A percentile compares a stretch with the other conserved stretches of the same genome.
Conservation (phyloP, 768 basidiomycete species). For the Lactarius akahatsu region DNA sequence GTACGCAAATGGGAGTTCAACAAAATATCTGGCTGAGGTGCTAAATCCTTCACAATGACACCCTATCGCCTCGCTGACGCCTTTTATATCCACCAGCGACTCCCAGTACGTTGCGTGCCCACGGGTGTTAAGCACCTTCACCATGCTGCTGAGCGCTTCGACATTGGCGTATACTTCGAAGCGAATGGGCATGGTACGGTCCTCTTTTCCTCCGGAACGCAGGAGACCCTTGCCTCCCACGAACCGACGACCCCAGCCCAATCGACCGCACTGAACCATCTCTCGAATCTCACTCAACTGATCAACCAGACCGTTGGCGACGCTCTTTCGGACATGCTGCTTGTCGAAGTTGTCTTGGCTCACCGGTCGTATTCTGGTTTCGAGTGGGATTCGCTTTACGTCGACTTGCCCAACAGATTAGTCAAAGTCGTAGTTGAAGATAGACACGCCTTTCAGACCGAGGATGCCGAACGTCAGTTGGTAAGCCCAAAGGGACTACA, state of each 20-base stretch:
- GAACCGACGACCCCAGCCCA: slow-evolving; percentile 82
- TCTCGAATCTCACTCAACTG: slow-evolving; percentile 73
- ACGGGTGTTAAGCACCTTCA: slow-evolving; percentile 99
- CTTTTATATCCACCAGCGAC: slow-evolving; percentile 50
- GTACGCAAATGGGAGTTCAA: slow-evolving; percentile 97
- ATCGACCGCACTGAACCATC: slow-evolving; percentile 71
- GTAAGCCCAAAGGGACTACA: slow-evolving; percentile 80
- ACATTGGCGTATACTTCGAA: slow-evolving; percentile 98
- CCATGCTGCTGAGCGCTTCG: slow-evolving; percentile 91
- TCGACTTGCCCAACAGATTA: slow-evolving; percentile 90
- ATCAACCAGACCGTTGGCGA: slow-evolving; percentile 99
- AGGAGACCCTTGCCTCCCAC: slow-evolving; percentile 56
- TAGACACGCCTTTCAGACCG: slow-evolving; percentile 80
- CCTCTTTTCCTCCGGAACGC: slow-evolving; percentile 79
- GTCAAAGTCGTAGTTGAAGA: slow-evolving; percentile 90
- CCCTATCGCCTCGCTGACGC: neutral
- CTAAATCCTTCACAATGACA: slow-evolving; percentile 29
- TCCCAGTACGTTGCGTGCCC: slow-evolving; percentile 92
- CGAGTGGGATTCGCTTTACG: slow-evolving; percentile 92
- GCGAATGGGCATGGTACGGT: slow-evolving; percentile 99
- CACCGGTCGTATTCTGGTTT: slow-evolving; percentile 80
- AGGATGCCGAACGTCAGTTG: slow-evolving; percentile 90
- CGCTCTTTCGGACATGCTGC: slow-evolving; percentile 91
- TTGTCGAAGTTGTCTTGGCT: slow-evolving; percentile 89
- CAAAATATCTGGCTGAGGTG: slow-evolving; percentile 84